Evolutionary conservation across 2,329 filamentous ascomycete genomes (phyloP).

Genomic region (Fusarium sp.): DNA sequence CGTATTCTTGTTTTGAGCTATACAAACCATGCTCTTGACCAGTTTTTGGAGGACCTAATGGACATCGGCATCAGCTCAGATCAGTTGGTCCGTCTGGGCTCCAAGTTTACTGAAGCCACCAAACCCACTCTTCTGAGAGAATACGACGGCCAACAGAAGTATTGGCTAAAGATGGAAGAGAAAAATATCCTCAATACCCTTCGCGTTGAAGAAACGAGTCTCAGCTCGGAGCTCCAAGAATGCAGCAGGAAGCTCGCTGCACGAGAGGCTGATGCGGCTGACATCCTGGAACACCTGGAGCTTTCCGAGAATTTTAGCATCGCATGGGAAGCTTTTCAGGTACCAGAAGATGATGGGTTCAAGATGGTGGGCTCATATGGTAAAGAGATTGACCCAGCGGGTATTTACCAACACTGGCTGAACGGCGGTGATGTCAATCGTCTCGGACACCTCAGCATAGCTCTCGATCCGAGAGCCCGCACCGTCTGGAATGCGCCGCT

Average conservation of each 20-base stretch:
- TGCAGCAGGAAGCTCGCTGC: slow-evolving; percentile 25
- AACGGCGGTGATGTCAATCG: neutral
- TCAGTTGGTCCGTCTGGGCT: slow-evolving; percentile 69
- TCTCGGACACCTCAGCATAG: neutral
- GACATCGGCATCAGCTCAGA: slow-evolving; percentile 61
- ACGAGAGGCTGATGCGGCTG: slow-evolving; percentile 2
- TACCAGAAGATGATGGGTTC: slow-evolving; percentile 60
- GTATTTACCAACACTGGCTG: slow-evolving; percentile 36
- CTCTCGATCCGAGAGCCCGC: slow-evolving; percentile 38
- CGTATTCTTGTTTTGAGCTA: slow-evolving; percentile 71
- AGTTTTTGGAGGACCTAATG: slow-evolving; percentile 71
- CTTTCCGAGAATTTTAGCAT: slow-evolving; percentile 59
- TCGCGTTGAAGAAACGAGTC: slow-evolving; percentile 30
- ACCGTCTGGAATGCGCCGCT: slow-evolving; percentile 62
- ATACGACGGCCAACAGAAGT: slow-evolving; percentile 43
- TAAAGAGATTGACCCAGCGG: slow-evolving; percentile 47
- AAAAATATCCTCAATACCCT: slow-evolving; percentile 50
- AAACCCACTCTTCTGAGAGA: slow-evolving; percentile 55
- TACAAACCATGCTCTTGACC: slow-evolving; percentile 72
- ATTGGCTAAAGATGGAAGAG: slow-evolving; percentile 43
- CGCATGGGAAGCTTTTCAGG: slow-evolving; percentile 64
- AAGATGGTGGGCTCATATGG: slow-evolving; percentile 54
- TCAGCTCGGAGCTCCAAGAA: slow-evolving; percentile 39
- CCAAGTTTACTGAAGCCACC: slow-evolving; percentile 62
- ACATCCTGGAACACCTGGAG: slow-evolving; percentile 55